phyloP scores from a whole-genome alignment of 768 basidiomycete genomes.

The Rhodotorula sphaerocarpa region DNA sequence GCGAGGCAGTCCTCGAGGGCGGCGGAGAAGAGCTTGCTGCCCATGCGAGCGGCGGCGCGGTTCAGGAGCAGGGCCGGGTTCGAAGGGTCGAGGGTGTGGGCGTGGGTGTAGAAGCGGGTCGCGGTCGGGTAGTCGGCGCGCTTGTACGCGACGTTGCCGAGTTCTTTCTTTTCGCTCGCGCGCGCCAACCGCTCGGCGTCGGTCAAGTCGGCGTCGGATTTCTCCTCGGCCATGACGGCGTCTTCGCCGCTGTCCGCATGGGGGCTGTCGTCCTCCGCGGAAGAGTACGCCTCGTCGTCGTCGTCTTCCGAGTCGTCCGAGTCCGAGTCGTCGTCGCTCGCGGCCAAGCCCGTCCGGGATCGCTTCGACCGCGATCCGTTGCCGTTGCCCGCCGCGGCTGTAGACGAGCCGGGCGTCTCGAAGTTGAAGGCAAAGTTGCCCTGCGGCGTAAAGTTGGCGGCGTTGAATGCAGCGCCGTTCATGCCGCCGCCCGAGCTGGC shows the following conservation, averaged over 20 bases:
- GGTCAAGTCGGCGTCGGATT: constrained; percentile 22
- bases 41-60: constrained; percentile 77
- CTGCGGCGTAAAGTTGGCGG: constrained; percentile 16
- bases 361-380: neutral
- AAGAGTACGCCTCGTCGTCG: constrained; percentile 6
- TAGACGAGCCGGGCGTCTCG: neutral
- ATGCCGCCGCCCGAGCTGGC: neutral
- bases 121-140: constrained; percentile 33
- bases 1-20: constrained; percentile 73
- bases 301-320: too few relatives aligned
- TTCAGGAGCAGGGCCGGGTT: constrained; percentile 76
- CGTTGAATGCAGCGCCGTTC: neutral
- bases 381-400: too few relatives aligned
- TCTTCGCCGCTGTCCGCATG: constrained; percentile 12
- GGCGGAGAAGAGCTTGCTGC: constrained; percentile 62
- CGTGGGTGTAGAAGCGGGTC: constrained; percentile 54
- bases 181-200: constrained; percentile 20
- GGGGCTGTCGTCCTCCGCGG: constrained; percentile 11
- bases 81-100: constrained; percentile 58
- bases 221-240: constrained; percentile 3
- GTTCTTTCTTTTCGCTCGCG: constrained; percentile 58
- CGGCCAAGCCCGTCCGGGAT: constrained; percentile 8
- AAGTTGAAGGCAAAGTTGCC: constrained; percentile 18
- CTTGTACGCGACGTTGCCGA: constrained; percentile 53
- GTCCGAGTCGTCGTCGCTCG: constrained; percentile 11